Evolutionary conservation across 2,329 filamentous ascomycete genomes (phyloP).

Genomic region (Aspergillus sp.): DNA sequence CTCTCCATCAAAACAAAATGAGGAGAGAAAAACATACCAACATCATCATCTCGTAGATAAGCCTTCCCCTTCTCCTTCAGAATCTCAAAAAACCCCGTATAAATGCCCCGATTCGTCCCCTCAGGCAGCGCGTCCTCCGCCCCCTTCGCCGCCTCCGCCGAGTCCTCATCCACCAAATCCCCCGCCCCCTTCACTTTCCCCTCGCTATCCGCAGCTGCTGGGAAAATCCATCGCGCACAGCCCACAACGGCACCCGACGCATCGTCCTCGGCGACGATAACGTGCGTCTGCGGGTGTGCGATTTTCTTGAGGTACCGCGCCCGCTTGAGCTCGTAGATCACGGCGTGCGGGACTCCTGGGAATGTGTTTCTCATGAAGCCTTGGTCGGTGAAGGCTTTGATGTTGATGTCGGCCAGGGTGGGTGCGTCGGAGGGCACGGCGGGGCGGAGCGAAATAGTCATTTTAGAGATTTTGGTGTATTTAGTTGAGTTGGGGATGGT

Average conservation of each 20-base stretch:
- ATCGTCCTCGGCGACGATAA: slow-evolving; percentile 43
- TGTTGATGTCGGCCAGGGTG: slow-evolving; percentile 45
- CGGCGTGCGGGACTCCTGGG: slow-evolving; percentile 24
- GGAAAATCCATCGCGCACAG: slow-evolving; percentile 51
- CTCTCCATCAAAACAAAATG: background rate
- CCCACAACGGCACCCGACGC: slow-evolving; percentile 37
- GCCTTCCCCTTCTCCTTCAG: slow-evolving; percentile 7
- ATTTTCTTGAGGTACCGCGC: slow-evolving; percentile 41
- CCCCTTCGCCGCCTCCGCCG: slow-evolving; percentile 36
- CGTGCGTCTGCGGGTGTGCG: slow-evolving; percentile 36
- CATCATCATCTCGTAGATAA: slow-evolving; percentile 13
- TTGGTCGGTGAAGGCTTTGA: slow-evolving; percentile 46
- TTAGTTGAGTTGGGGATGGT: background rate
- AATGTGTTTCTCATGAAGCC: slow-evolving; percentile 32
- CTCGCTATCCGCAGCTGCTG: background rate
- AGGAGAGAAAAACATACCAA: slow-evolving; percentile 13
- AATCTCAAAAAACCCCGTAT: slow-evolving; percentile 18
- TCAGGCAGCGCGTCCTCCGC: slow-evolving; percentile 34
- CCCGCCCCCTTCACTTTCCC: slow-evolving; percentile 23
- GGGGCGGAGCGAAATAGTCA: slow-evolving; percentile 32
- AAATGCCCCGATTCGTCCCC: slow-evolving; percentile 42
- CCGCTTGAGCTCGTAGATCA: slow-evolving; percentile 38
- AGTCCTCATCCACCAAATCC: background rate
- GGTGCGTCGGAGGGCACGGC: slow-evolving; percentile 45
- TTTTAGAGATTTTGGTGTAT: background rate